Evolutionary conservation across 1,139 yeast genomes (phyloP).

Genomic region (Tardiomyces depauwii): DNA sequence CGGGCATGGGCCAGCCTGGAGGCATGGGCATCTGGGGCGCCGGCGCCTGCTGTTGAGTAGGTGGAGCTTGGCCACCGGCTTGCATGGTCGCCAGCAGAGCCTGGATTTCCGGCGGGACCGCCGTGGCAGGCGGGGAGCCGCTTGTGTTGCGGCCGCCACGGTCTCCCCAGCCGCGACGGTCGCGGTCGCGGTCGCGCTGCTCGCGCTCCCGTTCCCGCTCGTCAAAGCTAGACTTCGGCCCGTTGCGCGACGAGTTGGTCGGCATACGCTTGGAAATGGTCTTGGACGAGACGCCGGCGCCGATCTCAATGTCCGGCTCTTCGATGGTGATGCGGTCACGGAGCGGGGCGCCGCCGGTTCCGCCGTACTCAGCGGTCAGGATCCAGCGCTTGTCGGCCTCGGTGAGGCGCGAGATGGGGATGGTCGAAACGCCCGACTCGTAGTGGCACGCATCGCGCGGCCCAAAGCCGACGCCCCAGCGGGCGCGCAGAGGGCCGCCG

Average conservation of each 20-base stretch:
- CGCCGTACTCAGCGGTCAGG: constrained; percentile 90
- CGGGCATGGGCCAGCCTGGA: not conserved
- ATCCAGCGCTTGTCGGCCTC: constrained; percentile 93
- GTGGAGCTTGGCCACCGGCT: not conserved
- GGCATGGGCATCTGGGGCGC: not conserved
- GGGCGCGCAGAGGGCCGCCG: constrained; percentile 50
- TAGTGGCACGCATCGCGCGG: constrained; percentile 98
- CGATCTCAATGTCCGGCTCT: constrained; percentile 96
- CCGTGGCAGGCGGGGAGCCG: not conserved
- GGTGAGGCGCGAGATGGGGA: constrained; percentile 77
- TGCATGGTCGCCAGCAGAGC: not conserved
- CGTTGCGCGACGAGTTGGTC: not conserved
- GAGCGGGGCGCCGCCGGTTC: constrained; percentile 86
- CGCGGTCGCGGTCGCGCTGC: not conserved
- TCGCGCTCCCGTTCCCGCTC: not conserved
- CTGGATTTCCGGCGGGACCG: not conserved
- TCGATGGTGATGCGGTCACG: constrained; percentile 77
- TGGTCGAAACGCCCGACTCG: constrained; percentile 77
- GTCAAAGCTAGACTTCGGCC: not conserved
- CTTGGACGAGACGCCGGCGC: constrained; percentile 87
- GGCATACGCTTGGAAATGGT: constrained; percentile 45
- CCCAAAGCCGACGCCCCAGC: constrained; percentile 99
- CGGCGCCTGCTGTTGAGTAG: not conserved
- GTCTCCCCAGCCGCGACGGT: not conserved
- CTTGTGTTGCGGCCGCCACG: not conserved